Evolutionary conservation across 139 green algal species (phyloP).

Genomic region (Zygnema cylindricum): DNA sequence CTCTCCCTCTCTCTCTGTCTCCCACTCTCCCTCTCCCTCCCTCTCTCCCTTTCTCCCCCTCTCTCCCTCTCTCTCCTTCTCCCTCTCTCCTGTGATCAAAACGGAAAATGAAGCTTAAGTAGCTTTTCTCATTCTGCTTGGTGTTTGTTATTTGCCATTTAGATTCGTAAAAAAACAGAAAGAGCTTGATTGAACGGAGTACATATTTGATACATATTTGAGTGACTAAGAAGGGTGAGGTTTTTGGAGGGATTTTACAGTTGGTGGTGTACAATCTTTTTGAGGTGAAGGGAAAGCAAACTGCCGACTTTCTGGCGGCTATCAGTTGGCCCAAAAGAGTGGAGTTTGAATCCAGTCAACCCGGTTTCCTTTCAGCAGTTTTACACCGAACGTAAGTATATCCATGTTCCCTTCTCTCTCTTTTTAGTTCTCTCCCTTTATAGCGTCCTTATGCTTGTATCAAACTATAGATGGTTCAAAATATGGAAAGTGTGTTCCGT

Average conservation of each 20-base stretch:
- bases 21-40: not conserved
- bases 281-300: not conserved
- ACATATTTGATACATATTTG: not conserved
- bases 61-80: not conserved
- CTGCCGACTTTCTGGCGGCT: conserved; percentile 9
- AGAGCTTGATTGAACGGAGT: not conserved
- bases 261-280: conserved; percentile 9
- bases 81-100: not conserved
- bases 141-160: not conserved
- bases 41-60: conserved; percentile 3
- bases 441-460: not conserved
- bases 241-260: not conserved
- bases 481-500: not conserved
- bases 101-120: not conserved
- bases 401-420: not conserved
- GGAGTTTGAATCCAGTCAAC: conserved; percentile 3
- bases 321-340: not conserved
- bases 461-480: not conserved
- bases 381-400: not conserved
- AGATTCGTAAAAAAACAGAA: not conserved
- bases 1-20: not conserved
- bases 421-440: not conserved
- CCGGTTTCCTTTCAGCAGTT: conserved; percentile 2
- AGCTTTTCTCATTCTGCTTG: not conserved
- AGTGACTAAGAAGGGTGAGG: not conserved